Percentiles rank a stretch among this genome's conserved stretches.
Conservation (phyloP, 2,329 filamentous ascomycete genomes). For the Verticillium nonalfalfae region DNA sequence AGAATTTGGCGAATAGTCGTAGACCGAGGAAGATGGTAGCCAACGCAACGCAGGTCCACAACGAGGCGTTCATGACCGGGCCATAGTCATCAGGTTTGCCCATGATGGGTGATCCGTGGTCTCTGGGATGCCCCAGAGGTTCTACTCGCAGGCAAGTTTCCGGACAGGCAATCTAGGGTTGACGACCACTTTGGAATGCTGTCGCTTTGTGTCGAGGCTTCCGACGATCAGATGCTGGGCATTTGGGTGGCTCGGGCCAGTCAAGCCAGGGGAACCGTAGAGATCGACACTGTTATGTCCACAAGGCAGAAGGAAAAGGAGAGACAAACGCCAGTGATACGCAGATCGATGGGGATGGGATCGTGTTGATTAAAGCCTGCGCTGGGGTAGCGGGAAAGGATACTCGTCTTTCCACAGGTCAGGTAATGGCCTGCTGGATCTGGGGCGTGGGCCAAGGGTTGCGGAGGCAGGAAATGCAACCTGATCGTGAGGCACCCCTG, state of each 20-base stretch:
- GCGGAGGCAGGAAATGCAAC: neutral
- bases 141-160: neutral
- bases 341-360: neutral
- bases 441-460: neutral
- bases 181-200: neutral
- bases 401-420: neutral
- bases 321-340: neutral
- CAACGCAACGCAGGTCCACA: conserved; percentile 14
- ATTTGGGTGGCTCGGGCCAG: neutral
- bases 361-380: neutral
- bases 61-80: conserved; percentile 7
- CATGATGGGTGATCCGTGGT: neutral
- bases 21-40: conserved; percentile 13
- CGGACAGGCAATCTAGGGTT: neutral
- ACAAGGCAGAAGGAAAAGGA: neutral
- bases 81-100: conserved; percentile 5
- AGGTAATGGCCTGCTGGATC: neutral
- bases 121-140: neutral
- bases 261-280: neutral
- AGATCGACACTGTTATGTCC: neutral
- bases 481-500: neutral
- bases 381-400: neutral
- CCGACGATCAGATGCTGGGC: neutral
- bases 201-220: neutral
- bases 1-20: conserved; percentile 16